Percentiles rank a stretch among this genome's conserved stretches.
These are phyloP conservation scores for Russula earlei DNA, from an alignment of 768 basidiomycete genomes.

Conservation along the genomic window DNA sequence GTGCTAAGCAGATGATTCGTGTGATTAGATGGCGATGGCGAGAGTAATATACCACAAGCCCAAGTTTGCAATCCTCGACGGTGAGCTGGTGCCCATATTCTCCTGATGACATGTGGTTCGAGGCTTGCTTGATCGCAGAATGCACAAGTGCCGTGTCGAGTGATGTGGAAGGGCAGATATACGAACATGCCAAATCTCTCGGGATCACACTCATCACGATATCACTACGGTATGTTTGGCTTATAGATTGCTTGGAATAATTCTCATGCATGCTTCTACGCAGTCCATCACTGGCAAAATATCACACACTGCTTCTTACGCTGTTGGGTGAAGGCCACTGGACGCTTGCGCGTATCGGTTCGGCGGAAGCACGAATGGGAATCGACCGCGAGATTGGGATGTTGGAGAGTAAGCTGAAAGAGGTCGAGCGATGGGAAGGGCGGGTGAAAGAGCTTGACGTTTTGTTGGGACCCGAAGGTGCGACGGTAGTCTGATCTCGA, in stretches of 20 bases:
- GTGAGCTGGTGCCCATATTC: slow-evolving; percentile 33
- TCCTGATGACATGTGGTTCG: neutral
- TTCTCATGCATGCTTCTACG: neutral
- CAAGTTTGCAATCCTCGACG: slow-evolving; percentile 77
- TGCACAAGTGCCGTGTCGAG: slow-evolving; percentile 94
- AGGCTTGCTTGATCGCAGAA: slow-evolving; percentile 36
- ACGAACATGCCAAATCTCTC: slow-evolving; percentile 80
- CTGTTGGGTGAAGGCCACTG: slow-evolving; percentile 68
- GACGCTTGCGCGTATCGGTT: slow-evolving; percentile 63
- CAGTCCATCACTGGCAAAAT: slow-evolving; percentile 78
- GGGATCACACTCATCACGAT: slow-evolving; percentile 93
- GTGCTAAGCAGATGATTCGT: slow-evolving; percentile 10
- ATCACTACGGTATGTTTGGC: slow-evolving; percentile 55
- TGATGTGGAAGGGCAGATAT: slow-evolving; percentile 94
- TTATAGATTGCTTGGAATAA: neutral
- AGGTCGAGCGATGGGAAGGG: slow-evolving; percentile 66
- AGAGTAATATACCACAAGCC: slow-evolving; percentile 87
- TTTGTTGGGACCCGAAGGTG: slow-evolving; percentile 31
- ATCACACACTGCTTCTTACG: slow-evolving; percentile 81
- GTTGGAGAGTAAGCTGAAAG: slow-evolving; percentile 55
- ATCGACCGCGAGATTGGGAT: slow-evolving; percentile 64
- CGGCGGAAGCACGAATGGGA: slow-evolving; percentile 63
- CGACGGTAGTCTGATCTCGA: too few relatives aligned
- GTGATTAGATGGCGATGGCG: slow-evolving; percentile 72
- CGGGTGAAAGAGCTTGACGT: slow-evolving; percentile 55